phyloP scores from a whole-genome alignment of 2,329 filamentous ascomycete species.

The Aspergillus aculeatinus region DNA sequence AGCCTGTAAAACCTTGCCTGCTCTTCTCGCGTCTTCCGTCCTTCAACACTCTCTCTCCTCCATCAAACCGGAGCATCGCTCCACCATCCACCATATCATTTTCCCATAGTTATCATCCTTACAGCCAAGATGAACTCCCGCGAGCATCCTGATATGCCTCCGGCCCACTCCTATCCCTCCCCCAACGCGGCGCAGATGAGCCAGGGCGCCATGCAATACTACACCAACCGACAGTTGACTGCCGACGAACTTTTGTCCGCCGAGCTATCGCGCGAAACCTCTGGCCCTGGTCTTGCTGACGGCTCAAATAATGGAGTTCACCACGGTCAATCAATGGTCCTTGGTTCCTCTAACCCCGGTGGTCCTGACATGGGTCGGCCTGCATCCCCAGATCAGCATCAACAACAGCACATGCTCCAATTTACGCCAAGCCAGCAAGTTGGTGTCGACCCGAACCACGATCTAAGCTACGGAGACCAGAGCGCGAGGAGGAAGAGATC shows the following conservation, averaged over 20 bases:
- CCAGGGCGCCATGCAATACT: conserved; percentile 46
- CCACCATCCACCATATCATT: conserved; percentile 24
- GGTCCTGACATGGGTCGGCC: conserved; percentile 39
- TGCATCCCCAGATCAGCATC: conserved; percentile 39
- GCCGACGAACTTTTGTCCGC: conserved; percentile 50
- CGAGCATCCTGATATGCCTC: conserved; percentile 45
- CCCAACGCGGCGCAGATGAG: conserved; percentile 46
- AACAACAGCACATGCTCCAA: conserved; percentile 43
- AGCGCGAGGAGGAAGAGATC: conserved; percentile 72
- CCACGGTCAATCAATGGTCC: conserved; percentile 42
- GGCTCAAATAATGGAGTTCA: conserved; percentile 40
- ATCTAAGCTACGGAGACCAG: conserved; percentile 56
- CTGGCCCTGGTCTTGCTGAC: conserved; percentile 44
- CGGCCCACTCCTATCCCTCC: conserved; percentile 46
- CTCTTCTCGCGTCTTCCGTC: conserved; percentile 32
- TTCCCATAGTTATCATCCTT: conserved; percentile 13
- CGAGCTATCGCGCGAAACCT: conserved; percentile 49
- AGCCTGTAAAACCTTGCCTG: conserved; percentile 38
- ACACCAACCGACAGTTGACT: conserved; percentile 45
- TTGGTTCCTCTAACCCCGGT: conserved; percentile 38
- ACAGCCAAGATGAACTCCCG: conserved; percentile 39
- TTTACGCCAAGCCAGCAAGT: conserved; percentile 47
- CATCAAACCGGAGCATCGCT: conserved; percentile 35
- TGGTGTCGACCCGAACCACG: conserved; percentile 46
- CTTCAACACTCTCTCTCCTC: conserved; percentile 23